Base-by-base conservation (phyloP, 495 filamentous ascomycete genomes). In the Neurospora sp. region DNA sequence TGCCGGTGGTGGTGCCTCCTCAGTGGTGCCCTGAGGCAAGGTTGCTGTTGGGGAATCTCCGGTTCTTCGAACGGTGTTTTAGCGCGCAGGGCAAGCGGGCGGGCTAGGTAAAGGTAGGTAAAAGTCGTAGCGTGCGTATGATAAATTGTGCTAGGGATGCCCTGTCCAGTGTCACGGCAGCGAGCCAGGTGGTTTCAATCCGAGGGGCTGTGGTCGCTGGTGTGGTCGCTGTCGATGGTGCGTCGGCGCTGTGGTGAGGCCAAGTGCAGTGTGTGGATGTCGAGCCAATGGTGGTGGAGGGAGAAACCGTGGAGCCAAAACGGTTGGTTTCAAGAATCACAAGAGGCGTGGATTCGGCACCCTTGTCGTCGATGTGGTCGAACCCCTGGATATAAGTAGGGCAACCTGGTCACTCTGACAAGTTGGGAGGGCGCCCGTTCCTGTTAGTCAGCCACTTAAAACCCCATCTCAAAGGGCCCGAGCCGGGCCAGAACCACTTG, bases 301-400 rank as follows among this genome's bases (percentile, higher is more conserved):
- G 41, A 70, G 27, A 65, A 61, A 65, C 12, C 53, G 14, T 65
- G 53, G 42, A 35, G 70, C 42, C 35, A 20, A 59, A 71, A 69
- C 39, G 70, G 75, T 80, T 80, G 70, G 75, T 80, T 80, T 77
- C 75, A 80, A 77, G 72, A 78, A 73, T 71, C 74, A 73, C 31
- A 70, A 70, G 69, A 35, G 53, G 14, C 53, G 53, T 65, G 53
- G 53, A 65, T 45, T 44, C 71, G 47, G 40, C 40, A 77, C 77
- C 78, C 78, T 75, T 77, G 75, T 74, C 71, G 37, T 70, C 72
- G 59, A 53, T 20, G 45, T 71, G 72, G 45, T 73, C 61, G 68
- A 71, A 74, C 76, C 74, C 76, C 73, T 72, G 53, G 69, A 22
- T 41, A 65, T 65, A 65, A 35, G 53, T 65, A 65, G 8, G 53